Base-by-base conservation (phyloP, 805 yeast genomes). In the Pichia ethanolica region DNA sequence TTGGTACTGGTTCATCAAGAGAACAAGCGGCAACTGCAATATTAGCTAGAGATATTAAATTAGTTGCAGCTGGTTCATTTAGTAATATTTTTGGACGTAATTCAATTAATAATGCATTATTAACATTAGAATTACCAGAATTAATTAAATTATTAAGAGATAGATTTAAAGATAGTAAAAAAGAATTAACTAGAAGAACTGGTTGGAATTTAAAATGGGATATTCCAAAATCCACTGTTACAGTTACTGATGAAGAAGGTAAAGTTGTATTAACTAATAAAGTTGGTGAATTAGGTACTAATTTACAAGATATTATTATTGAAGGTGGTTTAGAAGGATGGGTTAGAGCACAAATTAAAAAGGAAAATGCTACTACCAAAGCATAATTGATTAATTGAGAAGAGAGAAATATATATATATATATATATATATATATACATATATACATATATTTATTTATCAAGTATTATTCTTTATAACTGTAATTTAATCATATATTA, bases 1-100 rank as follows among this genome's bases (percentile, higher is more conserved):
- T 93, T 65, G 99, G 99, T 59, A 93, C 99, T 10, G 99, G 99
- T 43, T 90, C 97, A 8, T 89, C 97, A 28, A 82, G 99, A 71
- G 99, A 93, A 67, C 99, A 93, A 72, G 99, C 99, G 4, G 99
- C 99, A 35, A 93, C 99, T n/a, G 90, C 95, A 26, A 85, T 93
- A 52, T 75, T 93, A 56, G 98, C 99, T 39, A 81, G 95, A 61
- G 98, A 89, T 56, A 89, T 93, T 77, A 81, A 82, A 58, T 73
- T 93, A 57, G 96, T 93, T 26, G 96, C 95, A 51, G 86, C 97
- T 12, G 99, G 99, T 35, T 91, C 98, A 1, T 93, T 93, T 64
- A 96, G 97, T 62, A 95, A 93, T 73, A 93, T 91, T 60, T 93
- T 93, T 71, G 84, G 90, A 49, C 81, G 99, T 72, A 93, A 93